These are phyloP conservation scores for Anaeramoeba ignava DNA, from an alignment of 78 protist species.

Conservation along the genomic window DNA sequence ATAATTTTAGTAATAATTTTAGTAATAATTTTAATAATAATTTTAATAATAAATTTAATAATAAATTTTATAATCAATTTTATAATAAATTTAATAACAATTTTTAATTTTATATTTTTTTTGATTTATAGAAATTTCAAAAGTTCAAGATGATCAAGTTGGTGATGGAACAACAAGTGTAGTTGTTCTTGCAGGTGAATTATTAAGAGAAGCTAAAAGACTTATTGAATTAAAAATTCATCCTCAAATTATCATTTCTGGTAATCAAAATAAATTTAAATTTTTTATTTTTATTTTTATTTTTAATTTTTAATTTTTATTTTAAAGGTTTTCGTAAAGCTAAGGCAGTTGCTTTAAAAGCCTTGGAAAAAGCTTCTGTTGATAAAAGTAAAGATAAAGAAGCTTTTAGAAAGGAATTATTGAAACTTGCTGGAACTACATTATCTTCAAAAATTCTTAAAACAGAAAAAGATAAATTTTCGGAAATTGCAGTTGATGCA, in stretches of 20 bases:
- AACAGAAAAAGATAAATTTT: slow-evolving; percentile 71
- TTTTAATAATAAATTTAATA: no score
- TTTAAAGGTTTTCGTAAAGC: slow-evolving; percentile 59
- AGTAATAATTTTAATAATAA: no score
- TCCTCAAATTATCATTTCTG: slow-evolving; percentile 85
- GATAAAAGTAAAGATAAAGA: slow-evolving; percentile 35
- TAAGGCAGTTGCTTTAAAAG: slow-evolving; percentile 52
- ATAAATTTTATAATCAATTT: no score
- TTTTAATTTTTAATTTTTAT: background rate
- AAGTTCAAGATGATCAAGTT: slow-evolving; percentile 93
- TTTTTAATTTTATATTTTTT: no score
- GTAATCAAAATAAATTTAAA: background rate
- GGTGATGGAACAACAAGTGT: slow-evolving; percentile 95
- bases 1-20: no score
- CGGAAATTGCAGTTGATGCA: slow-evolving; percentile 87
- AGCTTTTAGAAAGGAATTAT: slow-evolving; percentile 62
- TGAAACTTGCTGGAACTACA: slow-evolving; percentile 92
- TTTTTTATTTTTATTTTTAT: background rate
- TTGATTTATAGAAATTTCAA: slow-evolving; percentile 67
- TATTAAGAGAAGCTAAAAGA: slow-evolving; percentile 90
- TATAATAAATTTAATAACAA: no score
- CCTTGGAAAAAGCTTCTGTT: slow-evolving; percentile 47
- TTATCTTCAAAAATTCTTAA: slow-evolving; percentile 81
- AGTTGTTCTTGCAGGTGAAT: slow-evolving; percentile 90
- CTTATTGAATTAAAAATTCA: slow-evolving; percentile 76